Evolutionary conservation across 345 rosid genomes (phyloP), one percentile per base, ranked within the genome.

Genomic region (Salix suchowensis): DNA sequence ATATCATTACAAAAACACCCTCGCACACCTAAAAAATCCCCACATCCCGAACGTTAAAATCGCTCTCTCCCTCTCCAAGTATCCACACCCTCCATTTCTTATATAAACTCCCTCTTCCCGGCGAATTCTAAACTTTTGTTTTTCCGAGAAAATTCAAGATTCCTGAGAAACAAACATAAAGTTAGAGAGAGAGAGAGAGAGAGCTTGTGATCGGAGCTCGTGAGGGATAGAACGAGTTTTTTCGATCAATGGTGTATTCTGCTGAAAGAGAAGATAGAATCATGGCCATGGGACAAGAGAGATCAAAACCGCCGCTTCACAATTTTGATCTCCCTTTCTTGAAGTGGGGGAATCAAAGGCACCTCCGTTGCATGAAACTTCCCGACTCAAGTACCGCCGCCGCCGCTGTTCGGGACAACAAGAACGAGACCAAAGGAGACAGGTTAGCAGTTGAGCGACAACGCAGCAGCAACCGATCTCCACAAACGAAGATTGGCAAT

Each of bases 241-340:
- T 11, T 28, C 52, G n/a, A 44, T 65, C 60, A 58, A 76, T 73
- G 84, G 84, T 81, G 67, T 77, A 28, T 81, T 62, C 72, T 61
- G 81, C 64, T 58, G 64, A 58, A 23, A 23, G 83, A 62, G 61
- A 30, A 23, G 28, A 67, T 36, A 26, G 62, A 5, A 23, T 36
- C 1, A 76, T 76, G 80, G 77, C 70, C 32, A 67, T 37, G 77
- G 42, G 58, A 54, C n/a, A 65, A 3, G 80, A 73, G 71, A 77
- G 80, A 76, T 77, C 84, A 74, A 81, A 81, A 39, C 75, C 73
- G 58, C 84, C 75, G 74, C 84, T 81, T 55, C 84, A 81, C 23
- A 81, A 81, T 74, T 81, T 81, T 42, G 50, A 69, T 36, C 75
- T 81, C 6, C 84, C 81, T 21, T 74, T 58, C 37, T 70, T 77